phyloP scores from a whole-genome alignment of 2,329 filamentous ascomycete genomes.

The Orbilia javanica region DNA sequence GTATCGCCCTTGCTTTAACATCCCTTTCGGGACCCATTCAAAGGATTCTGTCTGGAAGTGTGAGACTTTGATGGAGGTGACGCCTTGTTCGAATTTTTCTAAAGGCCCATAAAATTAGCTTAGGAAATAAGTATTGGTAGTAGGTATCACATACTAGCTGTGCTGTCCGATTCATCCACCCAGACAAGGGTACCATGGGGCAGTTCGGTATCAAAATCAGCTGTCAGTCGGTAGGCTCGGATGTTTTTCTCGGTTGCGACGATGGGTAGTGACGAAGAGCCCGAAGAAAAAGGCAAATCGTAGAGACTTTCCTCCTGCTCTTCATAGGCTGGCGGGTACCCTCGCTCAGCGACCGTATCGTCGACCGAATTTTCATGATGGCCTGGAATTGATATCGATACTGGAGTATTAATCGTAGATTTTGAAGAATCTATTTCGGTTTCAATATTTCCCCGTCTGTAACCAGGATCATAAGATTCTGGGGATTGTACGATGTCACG shows the following conservation, averaged over 20 bases:
- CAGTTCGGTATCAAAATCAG: constrained; percentile 22
- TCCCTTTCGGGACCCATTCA: constrained; percentile 50
- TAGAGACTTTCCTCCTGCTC: constrained; percentile 15
- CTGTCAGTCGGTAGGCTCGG: constrained; percentile 41
- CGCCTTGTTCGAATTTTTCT: constrained; percentile 37
- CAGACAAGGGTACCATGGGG: constrained; percentile 47
- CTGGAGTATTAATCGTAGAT: not conserved
- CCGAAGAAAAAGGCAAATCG: constrained; percentile 2
- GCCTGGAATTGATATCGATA: not conserved
- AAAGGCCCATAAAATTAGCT: constrained; percentile 7
- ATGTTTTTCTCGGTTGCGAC: constrained; percentile 11
- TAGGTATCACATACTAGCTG: constrained; percentile 30
- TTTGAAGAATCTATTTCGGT: not conserved
- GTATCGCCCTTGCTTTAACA: constrained; percentile 46
- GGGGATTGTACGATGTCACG: constrained; percentile 37
- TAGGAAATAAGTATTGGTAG: not conserved
- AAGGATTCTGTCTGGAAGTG: constrained; percentile 19
- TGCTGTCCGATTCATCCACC: constrained; percentile 39
- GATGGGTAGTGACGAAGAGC: constrained; percentile 35
- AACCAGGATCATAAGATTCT: constrained; percentile 26
- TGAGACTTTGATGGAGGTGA: constrained; percentile 19
- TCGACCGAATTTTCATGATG: constrained; percentile 15
- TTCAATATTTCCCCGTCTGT: not conserved
- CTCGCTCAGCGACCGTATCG: not conserved
- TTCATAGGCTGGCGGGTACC: not conserved